phyloP scores from a whole-genome alignment of 2,329 filamentous ascomycete genomes.

The Orbilia oligospora region DNA sequence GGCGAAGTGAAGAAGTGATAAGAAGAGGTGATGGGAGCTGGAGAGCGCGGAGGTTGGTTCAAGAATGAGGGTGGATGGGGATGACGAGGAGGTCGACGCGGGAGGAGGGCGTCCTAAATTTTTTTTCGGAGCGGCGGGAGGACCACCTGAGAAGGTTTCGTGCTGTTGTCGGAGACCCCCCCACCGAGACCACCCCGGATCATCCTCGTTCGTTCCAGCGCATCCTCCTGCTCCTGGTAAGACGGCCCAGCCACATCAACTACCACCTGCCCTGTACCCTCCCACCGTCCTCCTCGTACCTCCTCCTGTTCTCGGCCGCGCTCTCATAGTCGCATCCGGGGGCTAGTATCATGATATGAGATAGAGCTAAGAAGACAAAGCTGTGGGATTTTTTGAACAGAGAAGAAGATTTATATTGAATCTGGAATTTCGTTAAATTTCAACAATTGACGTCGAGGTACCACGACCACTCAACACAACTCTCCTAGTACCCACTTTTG shows the following conservation, averaged over 20 bases:
- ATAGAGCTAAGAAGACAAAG: neutral
- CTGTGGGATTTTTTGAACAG: neutral
- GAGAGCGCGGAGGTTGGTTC: constrained; percentile 24
- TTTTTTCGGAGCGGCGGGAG: constrained; percentile 48
- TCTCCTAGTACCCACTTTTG: constrained; percentile 58
- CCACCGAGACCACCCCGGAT: constrained; percentile 61
- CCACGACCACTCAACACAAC: constrained; percentile 60
- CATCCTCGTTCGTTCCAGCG: constrained; percentile 61
- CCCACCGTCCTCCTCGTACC: constrained; percentile 28
- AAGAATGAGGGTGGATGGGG: constrained; percentile 46
- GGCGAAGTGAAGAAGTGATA: constrained; percentile 16
- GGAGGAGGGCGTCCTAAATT: constrained; percentile 41
- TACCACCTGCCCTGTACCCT: constrained; percentile 51
- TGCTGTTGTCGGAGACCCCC: constrained; percentile 58
- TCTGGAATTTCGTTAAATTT: constrained; percentile 14
- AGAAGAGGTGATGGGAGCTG: constrained; percentile 23
- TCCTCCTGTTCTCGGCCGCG: constrained; percentile 34
- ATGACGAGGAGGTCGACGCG: constrained; percentile 46
- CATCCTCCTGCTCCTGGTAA: constrained; percentile 60
- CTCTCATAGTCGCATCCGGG: constrained; percentile 17
- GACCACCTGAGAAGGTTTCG: constrained; percentile 53
- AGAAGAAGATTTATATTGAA: constrained; percentile 19
- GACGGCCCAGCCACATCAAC: constrained; percentile 61
- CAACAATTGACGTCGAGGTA: constrained; percentile 55
- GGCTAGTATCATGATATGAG: constrained; percentile 16